phyloP scores from a whole-genome alignment of 2,329 filamentous ascomycete species.

The Ceratocystis cacaofunesta region DNA sequence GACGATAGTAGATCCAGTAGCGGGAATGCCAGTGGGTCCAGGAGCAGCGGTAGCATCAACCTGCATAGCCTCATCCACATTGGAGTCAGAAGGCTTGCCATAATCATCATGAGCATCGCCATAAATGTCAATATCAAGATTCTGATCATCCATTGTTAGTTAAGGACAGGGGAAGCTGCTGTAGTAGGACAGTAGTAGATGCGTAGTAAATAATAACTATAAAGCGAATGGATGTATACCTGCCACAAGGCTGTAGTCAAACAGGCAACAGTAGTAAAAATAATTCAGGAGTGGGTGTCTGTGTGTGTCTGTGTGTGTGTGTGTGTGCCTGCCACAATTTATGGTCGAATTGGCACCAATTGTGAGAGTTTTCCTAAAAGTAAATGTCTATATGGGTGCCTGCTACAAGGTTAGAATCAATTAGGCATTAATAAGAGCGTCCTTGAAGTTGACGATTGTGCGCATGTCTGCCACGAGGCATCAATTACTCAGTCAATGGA shows the following conservation, averaged over 20 bases:
- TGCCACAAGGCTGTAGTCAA: not conserved
- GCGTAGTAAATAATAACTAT: not conserved
- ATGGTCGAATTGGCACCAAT: not conserved
- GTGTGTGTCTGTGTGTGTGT: not conserved
- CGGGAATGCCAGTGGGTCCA: not conserved
- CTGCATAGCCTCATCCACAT: slow-evolving; percentile 9
- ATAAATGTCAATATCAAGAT: slow-evolving; percentile 61
- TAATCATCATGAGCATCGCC: slow-evolving; percentile 36
- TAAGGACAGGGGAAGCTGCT: not conserved
- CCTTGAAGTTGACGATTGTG: too few relatives aligned
- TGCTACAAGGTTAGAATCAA: too few relatives aligned
- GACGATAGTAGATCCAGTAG: not conserved
- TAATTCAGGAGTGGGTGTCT: not conserved
- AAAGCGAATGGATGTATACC: not conserved
- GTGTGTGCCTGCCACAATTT: not conserved
- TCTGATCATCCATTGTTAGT: slow-evolving; percentile 47
- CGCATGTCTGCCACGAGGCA: too few relatives aligned
- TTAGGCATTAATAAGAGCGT: too few relatives aligned
- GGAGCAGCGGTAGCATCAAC: not conserved
- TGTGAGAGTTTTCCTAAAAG: too few relatives aligned
- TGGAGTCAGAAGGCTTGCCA: slow-evolving; percentile 20
- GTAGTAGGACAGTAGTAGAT: too few relatives aligned
- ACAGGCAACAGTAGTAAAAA: not conserved
- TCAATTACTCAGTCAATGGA: too few relatives aligned
- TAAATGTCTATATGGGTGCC: too few relatives aligned